Percentiles rank a stretch among this genome's conserved stretches.
Evolutionary conservation across 352 stramenopile species (phyloP).

Genomic region (Phytophthora megakarya): DNA sequence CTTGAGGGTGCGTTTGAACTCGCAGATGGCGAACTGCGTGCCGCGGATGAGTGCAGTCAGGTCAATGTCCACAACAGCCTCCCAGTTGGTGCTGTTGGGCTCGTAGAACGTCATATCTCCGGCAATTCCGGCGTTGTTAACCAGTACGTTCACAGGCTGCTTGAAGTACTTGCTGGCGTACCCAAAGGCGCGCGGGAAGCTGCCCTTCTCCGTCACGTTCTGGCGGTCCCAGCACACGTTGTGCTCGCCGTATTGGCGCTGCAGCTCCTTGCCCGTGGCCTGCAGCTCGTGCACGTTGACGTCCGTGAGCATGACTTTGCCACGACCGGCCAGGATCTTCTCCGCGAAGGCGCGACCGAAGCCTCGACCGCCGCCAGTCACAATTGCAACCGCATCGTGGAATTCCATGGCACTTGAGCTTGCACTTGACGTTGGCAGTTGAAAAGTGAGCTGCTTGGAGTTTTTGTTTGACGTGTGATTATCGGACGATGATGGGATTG

Average conservation of each 20-base stretch:
- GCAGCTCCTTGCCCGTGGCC: conserved; percentile 59
- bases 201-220: conserved; percentile 70
- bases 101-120: conserved; percentile 61
- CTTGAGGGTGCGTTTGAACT: conserved; percentile 65
- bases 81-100: conserved; percentile 47
- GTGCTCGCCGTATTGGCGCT: conserved; percentile 49
- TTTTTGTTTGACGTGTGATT: too few species aligned
- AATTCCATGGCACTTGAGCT: conserved; percentile 56
- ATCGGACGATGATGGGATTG: conserved; percentile 1
- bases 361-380: conserved; percentile 70
- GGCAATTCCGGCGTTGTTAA: conserved; percentile 83
- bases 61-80: conserved; percentile 75
- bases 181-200: conserved; percentile 66
- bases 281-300: conserved; percentile 68
- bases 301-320: conserved; percentile 80
- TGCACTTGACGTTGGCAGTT: conserved; percentile 24
- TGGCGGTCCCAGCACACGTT: conserved; percentile 72
- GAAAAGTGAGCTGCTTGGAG: conserved; percentile 21
- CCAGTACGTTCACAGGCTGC: conserved; percentile 66
- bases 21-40: conserved; percentile 60
- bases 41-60: conserved; percentile 72
- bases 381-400: conserved; percentile 60
- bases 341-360: conserved; percentile 74
- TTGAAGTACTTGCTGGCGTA: conserved; percentile 66
- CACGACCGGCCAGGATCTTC: conserved; percentile 50